Conservation (phyloP, 495 filamentous ascomycete genomes). For the Talaromyces borbonicus region DNA sequence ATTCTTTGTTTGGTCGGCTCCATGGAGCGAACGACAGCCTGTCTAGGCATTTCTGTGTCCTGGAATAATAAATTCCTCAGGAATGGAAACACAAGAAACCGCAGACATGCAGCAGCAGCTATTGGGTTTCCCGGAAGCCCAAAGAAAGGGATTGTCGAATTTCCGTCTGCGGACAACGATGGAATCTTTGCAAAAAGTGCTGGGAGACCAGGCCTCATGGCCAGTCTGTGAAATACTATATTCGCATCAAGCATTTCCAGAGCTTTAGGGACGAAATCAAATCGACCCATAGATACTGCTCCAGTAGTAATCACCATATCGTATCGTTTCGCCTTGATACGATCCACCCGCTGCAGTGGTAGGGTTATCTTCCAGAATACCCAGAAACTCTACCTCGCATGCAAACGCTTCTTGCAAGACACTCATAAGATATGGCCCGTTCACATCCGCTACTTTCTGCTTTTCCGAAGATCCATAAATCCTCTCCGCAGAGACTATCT, state of each 20-base stretch:
- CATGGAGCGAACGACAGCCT: not conserved
- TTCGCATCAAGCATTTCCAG: constrained; percentile 6
- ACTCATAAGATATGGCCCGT: constrained; percentile 11
- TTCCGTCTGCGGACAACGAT: not conserved
- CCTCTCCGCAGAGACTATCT: not conserved
- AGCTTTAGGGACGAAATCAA: constrained; percentile 10
- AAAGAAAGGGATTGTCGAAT: constrained; percentile 7
- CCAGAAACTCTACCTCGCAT: constrained; percentile 10
- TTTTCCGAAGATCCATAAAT: not conserved
- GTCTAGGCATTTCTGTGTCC: not conserved
- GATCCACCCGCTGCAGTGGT: not conserved
- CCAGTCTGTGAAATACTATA: constrained; percentile 10
- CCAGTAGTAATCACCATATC: constrained; percentile 12
- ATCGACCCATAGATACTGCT: constrained; percentile 11
- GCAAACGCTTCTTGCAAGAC: constrained; percentile 1
- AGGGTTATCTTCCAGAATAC: constrained; percentile 6
- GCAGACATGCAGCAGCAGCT: constrained; percentile 12
- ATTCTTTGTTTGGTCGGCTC: not conserved
- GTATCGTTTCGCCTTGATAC: constrained; percentile 1
- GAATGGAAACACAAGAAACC: constrained; percentile 8
- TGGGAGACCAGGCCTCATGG: constrained; percentile 12
- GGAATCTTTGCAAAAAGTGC: constrained; percentile 10
- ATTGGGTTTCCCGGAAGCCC: constrained; percentile 13
- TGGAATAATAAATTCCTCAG: not conserved
- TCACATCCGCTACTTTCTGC: constrained; percentile 7